These are phyloP conservation scores for Sideroxylon spinosum DNA, from an alignment of 179 eudicot species.

Conservation along the genomic window DNA sequence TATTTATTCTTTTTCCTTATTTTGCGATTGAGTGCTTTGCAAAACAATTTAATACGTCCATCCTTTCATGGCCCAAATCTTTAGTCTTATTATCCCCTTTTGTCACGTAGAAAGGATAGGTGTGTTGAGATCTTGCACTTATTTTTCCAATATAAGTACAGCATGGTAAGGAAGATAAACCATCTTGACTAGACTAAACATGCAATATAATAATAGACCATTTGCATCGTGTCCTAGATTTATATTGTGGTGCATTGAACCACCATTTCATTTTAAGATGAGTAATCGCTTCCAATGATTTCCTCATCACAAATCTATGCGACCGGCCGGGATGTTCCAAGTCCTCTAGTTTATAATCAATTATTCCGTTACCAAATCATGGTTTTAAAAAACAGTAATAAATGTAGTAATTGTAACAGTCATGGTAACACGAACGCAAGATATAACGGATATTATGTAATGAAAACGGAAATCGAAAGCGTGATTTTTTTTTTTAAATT, in stretches of 20 bases:
- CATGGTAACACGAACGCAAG: too few species aligned
- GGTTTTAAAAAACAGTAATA: too few species aligned
- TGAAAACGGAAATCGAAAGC: too few species aligned
- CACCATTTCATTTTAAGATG: background rate
- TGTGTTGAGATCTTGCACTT: slow-evolving; percentile 2
- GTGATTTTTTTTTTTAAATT: too few species aligned
- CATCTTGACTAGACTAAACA: background rate
- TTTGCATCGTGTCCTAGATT: background rate
- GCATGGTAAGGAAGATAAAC: background rate
- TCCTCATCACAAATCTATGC: too few species aligned
- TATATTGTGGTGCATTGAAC: background rate
- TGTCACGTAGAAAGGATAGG: background rate
- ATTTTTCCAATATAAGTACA: slow-evolving; percentile 10
- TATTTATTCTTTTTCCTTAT: background rate
- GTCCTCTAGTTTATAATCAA: too few species aligned
- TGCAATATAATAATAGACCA: background rate
- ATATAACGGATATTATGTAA: too few species aligned
- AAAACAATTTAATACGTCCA: background rate
- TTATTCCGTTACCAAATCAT: too few species aligned
- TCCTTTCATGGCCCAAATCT: slow-evolving; percentile 19
- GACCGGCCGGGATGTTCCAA: too few species aligned
- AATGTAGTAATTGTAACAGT: too few species aligned
- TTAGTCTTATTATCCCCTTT: background rate
- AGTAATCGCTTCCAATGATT: too few species aligned
- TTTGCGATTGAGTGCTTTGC: background rate